Evolutionary conservation across 176 grass and related monocot genomes (phyloP), one percentile per base, ranked within the genome.

Genomic region (Poa pratensis): DNA sequence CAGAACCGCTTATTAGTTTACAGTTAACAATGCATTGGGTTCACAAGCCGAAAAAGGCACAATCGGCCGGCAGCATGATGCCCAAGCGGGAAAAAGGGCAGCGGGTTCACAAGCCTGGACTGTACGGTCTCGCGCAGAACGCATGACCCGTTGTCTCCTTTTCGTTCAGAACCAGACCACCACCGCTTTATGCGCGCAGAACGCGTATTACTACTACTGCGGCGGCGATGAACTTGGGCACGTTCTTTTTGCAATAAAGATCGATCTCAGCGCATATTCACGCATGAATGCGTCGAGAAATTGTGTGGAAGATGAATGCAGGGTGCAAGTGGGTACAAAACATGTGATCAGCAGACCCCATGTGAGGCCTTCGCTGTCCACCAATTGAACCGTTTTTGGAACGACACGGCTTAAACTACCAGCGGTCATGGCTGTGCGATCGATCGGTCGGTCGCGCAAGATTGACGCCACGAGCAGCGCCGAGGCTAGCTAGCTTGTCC

Each of bases 291-390:
- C 34, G 34, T 35, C 1, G 20, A 75, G 4, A 6, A 9, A 58
- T 16, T 34, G 39, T 42, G 1, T 42, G 53, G 69, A 83, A 1
- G 54, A 15, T 58, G 22, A 26, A 69, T 3, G 50, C 49, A 28
- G 43, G 42, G 43, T 6, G 2, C 8, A 23, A 50, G 37, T 28
- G 22, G 17, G 16, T 73, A 61, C 7, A 54, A 0, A 9, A 58
- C 43, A 11, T 32, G 27, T 24, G 32, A 22, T 35, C 34, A 6
- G 28, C 28, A 30, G 28, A 30, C 6, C 7, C 87, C 82, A 85
- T 89, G 87, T 89, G 87, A 80, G 51, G 75, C 62, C 62, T 34
- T 65, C 6, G 62, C 62, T 65, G 78, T 84, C 87, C 16, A 5
- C 30, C 53, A 0, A 9, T 5, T n/a, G 30, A 68, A 16, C 61